Percentiles rank a stretch among this genome's conserved stretches.
phyloP scores from a whole-genome alignment of 305 asterid genomes.

The Striga hermonthica region DNA sequence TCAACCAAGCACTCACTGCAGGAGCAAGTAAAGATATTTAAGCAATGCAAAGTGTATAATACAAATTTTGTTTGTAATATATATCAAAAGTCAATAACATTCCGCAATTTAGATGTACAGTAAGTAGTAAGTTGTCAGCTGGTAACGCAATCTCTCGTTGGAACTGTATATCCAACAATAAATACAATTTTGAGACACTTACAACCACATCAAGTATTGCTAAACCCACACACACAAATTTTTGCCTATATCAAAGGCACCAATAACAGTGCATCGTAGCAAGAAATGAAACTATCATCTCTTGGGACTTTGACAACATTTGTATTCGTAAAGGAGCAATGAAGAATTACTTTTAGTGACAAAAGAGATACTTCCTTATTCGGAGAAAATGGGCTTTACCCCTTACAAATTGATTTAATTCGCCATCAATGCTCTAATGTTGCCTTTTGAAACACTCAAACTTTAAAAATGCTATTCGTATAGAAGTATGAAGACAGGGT shows the following conservation, averaged over 20 bases:
- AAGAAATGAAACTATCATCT: background rate
- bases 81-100: background rate
- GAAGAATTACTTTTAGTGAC: background rate
- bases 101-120: conserved; percentile 8
- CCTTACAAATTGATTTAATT: background rate
- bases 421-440: background rate
- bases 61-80: background rate
- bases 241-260: background rate
- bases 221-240: background rate
- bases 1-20: conserved; percentile 96
- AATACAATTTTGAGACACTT: background rate
- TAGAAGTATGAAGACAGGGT: no score
- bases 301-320: no score
- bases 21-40: conserved; percentile 37
- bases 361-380: background rate
- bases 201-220: background rate
- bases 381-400: conserved; percentile 3
- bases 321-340: background rate
- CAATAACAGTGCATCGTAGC: background rate
- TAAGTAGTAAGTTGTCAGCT: background rate
- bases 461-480: background rate
- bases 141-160: conserved; percentile 2
- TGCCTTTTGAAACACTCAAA: conserved; percentile 9
- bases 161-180: background rate
- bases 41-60: background rate